A percentile compares a stretch with the other conserved stretches of the same genome.
Evolutionary conservation across 257 asterid species (phyloP).

Genomic region (Mitragyna speciosa): DNA sequence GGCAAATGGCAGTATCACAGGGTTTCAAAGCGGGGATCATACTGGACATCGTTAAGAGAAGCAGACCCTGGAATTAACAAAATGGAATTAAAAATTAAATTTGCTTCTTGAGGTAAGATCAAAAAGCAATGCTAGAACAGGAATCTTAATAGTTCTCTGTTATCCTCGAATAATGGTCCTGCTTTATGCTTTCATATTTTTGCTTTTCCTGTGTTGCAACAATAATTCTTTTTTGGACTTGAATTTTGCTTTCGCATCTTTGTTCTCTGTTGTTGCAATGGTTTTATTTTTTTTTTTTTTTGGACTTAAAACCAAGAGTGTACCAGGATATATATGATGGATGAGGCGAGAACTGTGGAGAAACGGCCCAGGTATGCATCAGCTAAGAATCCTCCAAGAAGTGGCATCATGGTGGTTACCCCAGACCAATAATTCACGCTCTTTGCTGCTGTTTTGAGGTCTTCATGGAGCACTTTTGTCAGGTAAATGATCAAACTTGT

Average conservation of each 20-base stretch:
- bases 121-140: not conserved
- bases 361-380: conserved; percentile 92
- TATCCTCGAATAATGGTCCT: not conserved
- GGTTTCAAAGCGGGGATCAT: conserved; percentile 56
- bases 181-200: not conserved
- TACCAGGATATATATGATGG: conserved; percentile 70
- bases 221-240: not conserved
- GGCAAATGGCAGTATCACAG: conserved; percentile 33
- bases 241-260: not conserved
- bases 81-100: not conserved
- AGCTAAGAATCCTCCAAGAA: conserved; percentile 84
- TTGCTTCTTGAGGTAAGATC: not conserved
- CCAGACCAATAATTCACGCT: conserved; percentile 83
- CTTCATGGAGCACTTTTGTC: conserved; percentile 69
- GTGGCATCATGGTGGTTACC: conserved; percentile 77
- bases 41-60: conserved; percentile 68
- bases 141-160: not conserved
- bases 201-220: not conserved
- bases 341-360: conserved; percentile 62
- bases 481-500: conserved; percentile 79
- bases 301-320: not conserved
- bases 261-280: not conserved
- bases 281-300: not conserved
- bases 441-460: conserved; percentile 72
- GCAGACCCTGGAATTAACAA: conserved; percentile 53